Percentiles rank a stretch among this genome's conserved stretches.
phyloP scores from a whole-genome alignment of 331 rosid species.

The Cydonia oblonga region DNA sequence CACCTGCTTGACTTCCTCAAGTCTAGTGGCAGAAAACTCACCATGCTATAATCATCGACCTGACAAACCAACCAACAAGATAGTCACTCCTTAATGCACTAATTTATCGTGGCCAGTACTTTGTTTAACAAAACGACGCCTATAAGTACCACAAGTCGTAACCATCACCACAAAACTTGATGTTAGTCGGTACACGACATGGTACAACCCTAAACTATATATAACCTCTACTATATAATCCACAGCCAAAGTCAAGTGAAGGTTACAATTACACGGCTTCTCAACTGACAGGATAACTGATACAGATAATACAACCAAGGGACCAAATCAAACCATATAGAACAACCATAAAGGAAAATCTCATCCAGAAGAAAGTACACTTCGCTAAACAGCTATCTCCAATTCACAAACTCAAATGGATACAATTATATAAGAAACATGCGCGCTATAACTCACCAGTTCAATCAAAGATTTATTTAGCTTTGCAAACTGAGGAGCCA shows the following conservation, averaged over 20 bases:
- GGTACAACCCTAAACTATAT: neutral
- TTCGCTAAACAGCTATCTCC: neutral
- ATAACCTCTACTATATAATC: neutral
- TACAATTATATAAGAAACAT: neutral
- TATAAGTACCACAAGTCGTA: neutral
- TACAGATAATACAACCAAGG: neutral
- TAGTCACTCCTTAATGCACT: neutral
- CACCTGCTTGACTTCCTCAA: slow-evolving; percentile 92
- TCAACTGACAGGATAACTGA: neutral
- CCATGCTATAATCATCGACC: slow-evolving; percentile 79
- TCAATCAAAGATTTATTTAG: slow-evolving; percentile 84
- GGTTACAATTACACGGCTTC: neutral
- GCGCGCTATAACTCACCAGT: slow-evolving; percentile 36
- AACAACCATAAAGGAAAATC: neutral
- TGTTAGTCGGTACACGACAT: neutral
- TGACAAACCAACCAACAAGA: slow-evolving; percentile 13
- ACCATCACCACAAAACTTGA: neutral
- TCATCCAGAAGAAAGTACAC: neutral
- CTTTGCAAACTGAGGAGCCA: slow-evolving; percentile 86
- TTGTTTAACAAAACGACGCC: neutral
- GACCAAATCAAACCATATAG: neutral
- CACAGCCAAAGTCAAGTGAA: neutral
- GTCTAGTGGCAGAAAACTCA: slow-evolving; percentile 87
- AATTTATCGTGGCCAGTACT: neutral
- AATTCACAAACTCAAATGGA: neutral